Evolutionary conservation across 2,329 filamentous ascomycete species (phyloP).

Genomic region (Colletotrichum somersetense): DNA sequence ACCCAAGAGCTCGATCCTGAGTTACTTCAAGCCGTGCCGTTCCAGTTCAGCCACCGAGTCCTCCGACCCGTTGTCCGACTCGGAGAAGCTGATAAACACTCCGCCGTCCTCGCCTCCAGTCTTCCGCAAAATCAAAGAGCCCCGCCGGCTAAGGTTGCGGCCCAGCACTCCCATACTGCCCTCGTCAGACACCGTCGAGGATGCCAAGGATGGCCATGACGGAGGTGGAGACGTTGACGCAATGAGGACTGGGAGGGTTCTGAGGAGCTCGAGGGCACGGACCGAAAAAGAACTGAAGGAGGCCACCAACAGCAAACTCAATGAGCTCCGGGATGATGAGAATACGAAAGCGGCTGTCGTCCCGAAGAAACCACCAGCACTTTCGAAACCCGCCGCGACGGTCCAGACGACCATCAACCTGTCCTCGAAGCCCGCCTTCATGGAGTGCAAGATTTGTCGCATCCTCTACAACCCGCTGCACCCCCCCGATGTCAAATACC

Average conservation of each 20-base stretch:
- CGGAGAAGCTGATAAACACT: slow-evolving; percentile 41
- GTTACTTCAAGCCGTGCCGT: slow-evolving; percentile 55
- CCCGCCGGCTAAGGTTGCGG: slow-evolving; percentile 40
- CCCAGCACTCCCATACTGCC: slow-evolving; percentile 27
- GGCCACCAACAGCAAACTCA: slow-evolving; percentile 6
- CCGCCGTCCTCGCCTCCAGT: slow-evolving; percentile 45
- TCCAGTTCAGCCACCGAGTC: slow-evolving; percentile 32
- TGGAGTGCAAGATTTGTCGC: slow-evolving; percentile 58
- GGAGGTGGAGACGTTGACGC: not conserved
- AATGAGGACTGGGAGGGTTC: not conserved
- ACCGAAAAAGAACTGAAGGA: not conserved
- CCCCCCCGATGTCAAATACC: slow-evolving; percentile 59
- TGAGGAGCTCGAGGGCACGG: slow-evolving; percentile 4
- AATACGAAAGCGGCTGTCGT: not conserved
- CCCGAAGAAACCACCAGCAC: slow-evolving; percentile 29
- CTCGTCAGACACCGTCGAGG: slow-evolving; percentile 8
- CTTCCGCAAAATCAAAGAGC: slow-evolving; percentile 32
- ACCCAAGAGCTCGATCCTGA: slow-evolving; percentile 55
- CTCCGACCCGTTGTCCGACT: slow-evolving; percentile 33
- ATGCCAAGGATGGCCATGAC: not conserved
- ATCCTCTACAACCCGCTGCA: slow-evolving; percentile 60
- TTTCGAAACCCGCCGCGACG: slow-evolving; percentile 43
- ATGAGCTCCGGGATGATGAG: not conserved
- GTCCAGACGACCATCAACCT: slow-evolving; percentile 61
- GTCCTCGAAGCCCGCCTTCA: slow-evolving; percentile 56